Conservation (phyloP, 2,329 filamentous ascomycete genomes). For the Talaromyces rugulosus region DNA sequence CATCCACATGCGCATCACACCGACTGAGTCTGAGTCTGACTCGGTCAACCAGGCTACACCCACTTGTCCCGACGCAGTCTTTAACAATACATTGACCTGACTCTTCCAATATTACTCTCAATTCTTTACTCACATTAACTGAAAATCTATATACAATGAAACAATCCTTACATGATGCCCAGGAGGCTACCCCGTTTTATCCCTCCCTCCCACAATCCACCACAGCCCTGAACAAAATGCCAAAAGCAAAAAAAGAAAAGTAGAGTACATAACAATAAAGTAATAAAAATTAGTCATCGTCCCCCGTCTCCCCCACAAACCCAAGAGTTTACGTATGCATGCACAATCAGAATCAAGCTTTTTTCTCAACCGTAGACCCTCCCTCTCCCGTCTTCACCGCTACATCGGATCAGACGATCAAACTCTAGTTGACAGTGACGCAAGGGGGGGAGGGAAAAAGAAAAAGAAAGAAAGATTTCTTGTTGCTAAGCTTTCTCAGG, state of each 20-base stretch:
- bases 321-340: neutral
- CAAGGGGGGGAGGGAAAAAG: neutral
- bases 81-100: no score
- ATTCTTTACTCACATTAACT: no score
- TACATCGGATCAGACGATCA: neutral
- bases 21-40: no score
- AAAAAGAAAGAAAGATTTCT: neutral
- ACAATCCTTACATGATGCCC: no score
- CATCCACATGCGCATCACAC: no score
- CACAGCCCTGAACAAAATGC: no score
- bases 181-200: no score
- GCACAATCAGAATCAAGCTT: neutral
- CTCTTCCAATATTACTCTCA: no score
- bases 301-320: neutral
- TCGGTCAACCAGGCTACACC: no score
- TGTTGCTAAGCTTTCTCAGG: conserved; percentile 1
- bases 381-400: neutral
- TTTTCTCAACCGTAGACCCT: neutral
- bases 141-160: no score
- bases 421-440: neutral
- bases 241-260: neutral
- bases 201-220: no score
- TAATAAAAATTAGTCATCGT: neutral
- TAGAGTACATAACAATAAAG: neutral
- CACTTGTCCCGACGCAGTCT: no score